Base-by-base conservation (phyloP, 2,329 filamentous ascomycete species). In the Escovopsis weberi region DNA sequence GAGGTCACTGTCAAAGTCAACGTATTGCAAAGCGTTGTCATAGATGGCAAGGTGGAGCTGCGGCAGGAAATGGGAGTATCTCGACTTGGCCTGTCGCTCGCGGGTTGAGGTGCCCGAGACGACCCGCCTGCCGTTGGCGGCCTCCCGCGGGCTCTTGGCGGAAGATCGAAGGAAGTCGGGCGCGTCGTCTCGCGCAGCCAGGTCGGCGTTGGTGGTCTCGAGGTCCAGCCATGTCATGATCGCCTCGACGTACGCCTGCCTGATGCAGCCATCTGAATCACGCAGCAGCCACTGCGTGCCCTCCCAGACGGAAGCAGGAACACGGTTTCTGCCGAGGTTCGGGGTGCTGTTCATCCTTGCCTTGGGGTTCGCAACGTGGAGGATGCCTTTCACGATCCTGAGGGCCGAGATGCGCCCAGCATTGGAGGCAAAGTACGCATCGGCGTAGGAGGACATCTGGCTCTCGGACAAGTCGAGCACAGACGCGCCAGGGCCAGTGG, bases 211-310 rank as follows among this genome's bases (percentile, higher is more conserved):
- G 1, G 73, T 81, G 15, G 85, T 84, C 60, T 94, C 87, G n/a
- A 81, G 68, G 44, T 82, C 76, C 41, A 95, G 68, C 87, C 89
- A 98, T 1, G 83, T 84, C 35, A 85, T 60, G 12, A 96, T 61
- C 4, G 86, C 84, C 59, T 94, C 85, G 6, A 80, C 76, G 52
- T 96, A 98, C 1, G 87, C 85, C 56, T 81, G 81, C 42, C 88
- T 78, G 32, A 96, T 87, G 30, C 77, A 71, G 30, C 77, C 77
- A 53, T 88, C 81, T 1, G 77, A 71, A 54, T 95, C 89, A 33
- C 83, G 79, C 18, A 96, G 66, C 37, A 96, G 74, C 85, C 86
- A 94, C 47, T 95, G 86, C 0, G 88, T 94, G n/a, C 85, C 86
- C 60, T 96, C 88, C 91, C 91, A 98, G 0, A 88, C 82, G 43